Percentiles rank a stretch among this genome's conserved stretches.
Evolutionary conservation across 1,284 basidiomycete species (phyloP).

Genomic region (Mrakiaceae sp.): DNA sequence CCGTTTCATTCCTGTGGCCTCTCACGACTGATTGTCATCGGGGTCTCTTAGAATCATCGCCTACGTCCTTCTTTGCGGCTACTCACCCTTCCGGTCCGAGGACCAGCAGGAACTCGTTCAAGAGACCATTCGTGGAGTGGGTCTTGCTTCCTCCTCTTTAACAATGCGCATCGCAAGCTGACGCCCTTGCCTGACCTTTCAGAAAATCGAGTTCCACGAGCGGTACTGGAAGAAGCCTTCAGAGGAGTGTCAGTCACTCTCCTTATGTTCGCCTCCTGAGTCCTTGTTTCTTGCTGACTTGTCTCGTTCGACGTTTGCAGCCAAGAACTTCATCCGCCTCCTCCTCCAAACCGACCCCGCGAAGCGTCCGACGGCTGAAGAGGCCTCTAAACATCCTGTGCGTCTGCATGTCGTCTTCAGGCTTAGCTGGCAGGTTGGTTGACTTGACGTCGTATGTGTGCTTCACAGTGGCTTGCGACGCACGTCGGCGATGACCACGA

Average conservation of each 20-base stretch:
- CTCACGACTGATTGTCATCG: not conserved
- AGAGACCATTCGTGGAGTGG: slow-evolving; percentile 66
- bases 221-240: slow-evolving; percentile 88
- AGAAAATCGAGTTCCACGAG: slow-evolving; percentile 70
- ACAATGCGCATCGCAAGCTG: too few species aligned
- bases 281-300: not conserved
- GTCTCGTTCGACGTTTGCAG: slow-evolving; percentile 34
- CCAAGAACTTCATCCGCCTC: slow-evolving; percentile 70
- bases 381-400: slow-evolving; percentile 55
- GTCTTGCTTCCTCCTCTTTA: too few species aligned
- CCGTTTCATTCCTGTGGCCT: not conserved
- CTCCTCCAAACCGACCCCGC: slow-evolving; percentile 64
- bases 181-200: too few species aligned
- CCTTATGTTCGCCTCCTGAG: not conserved
- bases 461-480: slow-evolving; percentile 54
- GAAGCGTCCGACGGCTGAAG: slow-evolving; percentile 57
- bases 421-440: not conserved
- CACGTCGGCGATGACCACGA: slow-evolving; percentile 37
- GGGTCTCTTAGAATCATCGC: slow-evolving; percentile 61
- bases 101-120: slow-evolving; percentile 62
- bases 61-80: slow-evolving; percentile 84
- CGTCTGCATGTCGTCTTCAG: slow-evolving; percentile 21
- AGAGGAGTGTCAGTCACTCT: slow-evolving; percentile 43
- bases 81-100: slow-evolving; percentile 82
- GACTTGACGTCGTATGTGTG: slow-evolving; percentile 4